Percentiles rank a stretch among this genome's conserved stretches.
These are phyloP conservation scores for Thielaviopsis punctulata DNA, from an alignment of 2,329 filamentous ascomycete genomes.

Conservation along the genomic window DNA sequence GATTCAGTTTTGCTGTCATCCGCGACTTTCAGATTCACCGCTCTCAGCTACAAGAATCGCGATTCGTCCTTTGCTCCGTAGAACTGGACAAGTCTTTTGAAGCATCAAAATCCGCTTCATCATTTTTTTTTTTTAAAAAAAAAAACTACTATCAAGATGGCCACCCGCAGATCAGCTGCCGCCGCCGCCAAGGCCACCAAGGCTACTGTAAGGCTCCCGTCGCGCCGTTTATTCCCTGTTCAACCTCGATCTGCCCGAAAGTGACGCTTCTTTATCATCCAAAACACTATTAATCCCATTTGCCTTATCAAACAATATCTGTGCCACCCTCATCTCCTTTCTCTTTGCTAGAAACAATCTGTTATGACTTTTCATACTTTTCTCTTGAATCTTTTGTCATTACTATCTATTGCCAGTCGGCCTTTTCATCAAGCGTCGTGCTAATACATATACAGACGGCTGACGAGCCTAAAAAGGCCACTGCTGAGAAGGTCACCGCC, in stretches of 20 bases:
- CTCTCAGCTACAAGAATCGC: background rate
- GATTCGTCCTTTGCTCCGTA: background rate
- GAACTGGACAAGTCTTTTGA: background rate
- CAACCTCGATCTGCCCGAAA: background rate
- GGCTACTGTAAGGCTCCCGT: slow-evolving; percentile 12
- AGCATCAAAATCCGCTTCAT: background rate
- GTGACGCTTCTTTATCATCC: background rate
- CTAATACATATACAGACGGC: slow-evolving; percentile 9
- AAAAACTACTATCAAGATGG: slow-evolving; percentile 5
- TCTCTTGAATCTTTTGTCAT: background rate
- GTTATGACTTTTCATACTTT: background rate
- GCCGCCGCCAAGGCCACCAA: slow-evolving; percentile 12
- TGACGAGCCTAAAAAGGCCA: slow-evolving; percentile 14
- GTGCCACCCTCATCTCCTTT: background rate
- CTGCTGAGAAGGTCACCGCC: slow-evolving; percentile 12
- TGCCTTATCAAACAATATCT: background rate
- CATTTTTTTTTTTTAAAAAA: too few relatives aligned
- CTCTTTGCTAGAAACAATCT: background rate
- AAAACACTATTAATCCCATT: background rate
- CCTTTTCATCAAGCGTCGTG: background rate
- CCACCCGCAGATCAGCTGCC: slow-evolving; percentile 10
- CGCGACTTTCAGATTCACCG: background rate
- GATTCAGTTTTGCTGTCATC: background rate
- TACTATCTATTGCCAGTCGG: background rate
- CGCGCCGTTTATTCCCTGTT: background rate